Evolutionary conservation across 73 alveolate species (phyloP).

Genomic region (Paramecium biaurelia): DNA sequence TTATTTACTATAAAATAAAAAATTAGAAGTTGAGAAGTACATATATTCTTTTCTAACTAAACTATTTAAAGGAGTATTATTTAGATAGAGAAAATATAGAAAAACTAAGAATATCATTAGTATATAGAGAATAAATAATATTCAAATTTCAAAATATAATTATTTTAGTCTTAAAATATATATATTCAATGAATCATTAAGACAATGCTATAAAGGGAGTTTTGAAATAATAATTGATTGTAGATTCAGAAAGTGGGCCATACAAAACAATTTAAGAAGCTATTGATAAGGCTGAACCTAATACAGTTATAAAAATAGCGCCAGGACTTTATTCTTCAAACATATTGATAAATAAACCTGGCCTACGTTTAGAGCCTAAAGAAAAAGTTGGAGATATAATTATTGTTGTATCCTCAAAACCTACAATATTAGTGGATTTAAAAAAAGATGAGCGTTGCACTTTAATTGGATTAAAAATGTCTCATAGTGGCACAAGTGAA

Average conservation of each 20-base stretch:
- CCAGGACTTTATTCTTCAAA: conserved; percentile 58
- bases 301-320: conserved; percentile 68
- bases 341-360: conserved; percentile 50
- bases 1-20: no score
- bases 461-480: conserved; percentile 41
- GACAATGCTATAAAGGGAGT: background rate
- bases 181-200: background rate
- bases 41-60: no score
- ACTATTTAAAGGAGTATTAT: no score
- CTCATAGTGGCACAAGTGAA: conserved; percentile 62
- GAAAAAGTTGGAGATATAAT: conserved; percentile 59
- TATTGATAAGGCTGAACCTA: conserved; percentile 75
- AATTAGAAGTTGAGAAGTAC: background rate
- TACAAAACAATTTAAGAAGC: conserved; percentile 74
- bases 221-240: background rate
- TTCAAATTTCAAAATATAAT: background rate
- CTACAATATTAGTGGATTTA: conserved; percentile 50
- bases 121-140: background rate
- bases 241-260: conserved; percentile 73
- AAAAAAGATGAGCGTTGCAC: conserved; percentile 50
- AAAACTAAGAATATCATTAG: background rate
- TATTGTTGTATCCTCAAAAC: conserved; percentile 45
- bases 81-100: no score
- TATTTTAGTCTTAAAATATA: background rate
- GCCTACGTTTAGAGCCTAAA: conserved; percentile 47